Conservation (phyloP, 305 asterid genomes). For the Euphrasia arctica region DNA sequence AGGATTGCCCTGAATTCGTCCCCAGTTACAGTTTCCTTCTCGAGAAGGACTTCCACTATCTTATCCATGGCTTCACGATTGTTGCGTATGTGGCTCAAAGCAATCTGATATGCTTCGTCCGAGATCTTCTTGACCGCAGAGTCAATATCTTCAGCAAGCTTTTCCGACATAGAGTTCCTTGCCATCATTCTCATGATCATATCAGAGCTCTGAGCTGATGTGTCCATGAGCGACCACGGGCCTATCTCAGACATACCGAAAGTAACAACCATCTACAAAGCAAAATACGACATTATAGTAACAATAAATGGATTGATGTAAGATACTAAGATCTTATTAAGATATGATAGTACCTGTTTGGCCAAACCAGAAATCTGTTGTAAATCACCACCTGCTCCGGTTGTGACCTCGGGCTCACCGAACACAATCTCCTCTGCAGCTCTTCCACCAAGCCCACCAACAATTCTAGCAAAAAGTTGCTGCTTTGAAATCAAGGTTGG, state of each 20-base stretch:
- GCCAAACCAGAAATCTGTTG: constrained; percentile 91
- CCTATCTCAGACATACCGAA: constrained; percentile 96
- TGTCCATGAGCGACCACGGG: constrained; percentile 96
- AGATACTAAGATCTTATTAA: background rate
- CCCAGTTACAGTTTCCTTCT: constrained; percentile 87
- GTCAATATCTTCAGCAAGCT: constrained; percentile 94
- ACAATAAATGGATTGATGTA: background rate
- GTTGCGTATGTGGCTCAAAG: constrained; percentile 63
- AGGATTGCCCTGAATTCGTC: constrained; percentile 92
- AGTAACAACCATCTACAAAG: constrained; percentile 77
- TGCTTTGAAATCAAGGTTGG: constrained; percentile 92
- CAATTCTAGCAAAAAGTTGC: constrained; percentile 87
- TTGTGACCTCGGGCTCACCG: constrained; percentile 89
- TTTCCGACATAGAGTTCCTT: constrained; percentile 92
- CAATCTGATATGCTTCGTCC: constrained; percentile 77
- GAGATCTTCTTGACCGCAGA: constrained; percentile 76
- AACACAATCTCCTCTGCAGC: constrained; percentile 95
- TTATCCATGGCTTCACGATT: constrained; percentile 95
- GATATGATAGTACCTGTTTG: constrained; percentile 50
- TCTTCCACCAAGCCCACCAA: constrained; percentile 97
- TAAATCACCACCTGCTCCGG: constrained; percentile 92
- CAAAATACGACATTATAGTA: background rate
- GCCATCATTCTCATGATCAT: constrained; percentile 99
- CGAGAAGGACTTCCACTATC: constrained; percentile 85
- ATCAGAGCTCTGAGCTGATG: constrained; percentile 67